phyloP scores from a whole-genome alignment of 768 basidiomycete genomes.

The Kwoniella heveanensis region DNA sequence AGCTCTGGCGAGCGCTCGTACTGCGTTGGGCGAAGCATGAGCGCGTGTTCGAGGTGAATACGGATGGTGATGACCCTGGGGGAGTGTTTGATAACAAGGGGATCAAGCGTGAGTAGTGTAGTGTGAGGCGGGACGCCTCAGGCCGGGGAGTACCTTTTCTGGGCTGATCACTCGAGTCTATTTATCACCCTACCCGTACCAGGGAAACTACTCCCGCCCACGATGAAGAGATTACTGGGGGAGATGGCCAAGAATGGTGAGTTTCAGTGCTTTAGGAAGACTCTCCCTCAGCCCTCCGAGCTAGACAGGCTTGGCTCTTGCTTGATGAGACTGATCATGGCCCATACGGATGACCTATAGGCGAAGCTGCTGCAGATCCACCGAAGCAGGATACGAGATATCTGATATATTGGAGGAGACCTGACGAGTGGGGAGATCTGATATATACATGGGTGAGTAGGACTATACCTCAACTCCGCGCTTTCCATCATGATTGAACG shows the following conservation, averaged over 20 bases:
- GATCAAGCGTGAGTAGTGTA: constrained; percentile 53
- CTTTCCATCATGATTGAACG: too few species aligned
- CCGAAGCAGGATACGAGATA: constrained; percentile 51
- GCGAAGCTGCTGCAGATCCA: constrained; percentile 45
- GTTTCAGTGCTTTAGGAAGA: neutral
- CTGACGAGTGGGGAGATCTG: constrained; percentile 57
- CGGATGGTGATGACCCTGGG: constrained; percentile 26
- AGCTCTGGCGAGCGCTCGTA: constrained; percentile 56
- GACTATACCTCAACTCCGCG: too few species aligned
- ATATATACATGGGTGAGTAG: constrained; percentile 58
- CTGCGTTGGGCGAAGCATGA: constrained; percentile 52
- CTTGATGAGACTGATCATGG: neutral
- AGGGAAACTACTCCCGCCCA: constrained; percentile 45
- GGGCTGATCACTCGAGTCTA: too few species aligned
- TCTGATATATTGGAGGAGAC: constrained; percentile 57
- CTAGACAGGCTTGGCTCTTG: neutral
- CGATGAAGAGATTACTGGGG: constrained; percentile 38
- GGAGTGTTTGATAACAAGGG: constrained; percentile 53
- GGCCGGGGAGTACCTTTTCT: too few species aligned
- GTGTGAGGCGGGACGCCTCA: too few species aligned
- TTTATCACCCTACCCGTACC: too few species aligned
- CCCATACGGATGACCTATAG: constrained; percentile 21
- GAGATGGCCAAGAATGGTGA: constrained; percentile 53
- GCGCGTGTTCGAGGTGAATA: constrained; percentile 50
- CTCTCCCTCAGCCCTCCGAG: neutral